Evolutionary conservation across 2,329 filamentous ascomycete genomes (phyloP).

Genomic region (Fonsecaea pedrosoi): DNA sequence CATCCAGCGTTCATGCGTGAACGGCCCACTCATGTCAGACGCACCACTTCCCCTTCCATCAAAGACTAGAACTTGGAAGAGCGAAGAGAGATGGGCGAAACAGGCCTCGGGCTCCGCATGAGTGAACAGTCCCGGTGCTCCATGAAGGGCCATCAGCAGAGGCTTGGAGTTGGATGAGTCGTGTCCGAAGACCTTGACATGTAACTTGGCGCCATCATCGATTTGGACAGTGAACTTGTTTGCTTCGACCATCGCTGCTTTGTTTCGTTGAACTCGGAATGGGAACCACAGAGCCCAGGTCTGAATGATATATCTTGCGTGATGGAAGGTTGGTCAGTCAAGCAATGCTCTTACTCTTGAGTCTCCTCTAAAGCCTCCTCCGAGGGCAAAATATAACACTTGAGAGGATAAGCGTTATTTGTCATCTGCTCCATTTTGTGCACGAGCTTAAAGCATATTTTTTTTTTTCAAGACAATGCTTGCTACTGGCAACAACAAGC

Average conservation of each 20-base stretch:
- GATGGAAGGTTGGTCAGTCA: too few relatives aligned
- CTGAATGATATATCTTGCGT: too few relatives aligned
- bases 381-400: too few relatives aligned
- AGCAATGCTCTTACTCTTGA: too few relatives aligned
- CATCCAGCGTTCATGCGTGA: conserved; percentile 29
- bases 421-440: too few relatives aligned
- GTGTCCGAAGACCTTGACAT: conserved; percentile 24
- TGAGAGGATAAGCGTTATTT: too few relatives aligned
- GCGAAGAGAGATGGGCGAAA: conserved; percentile 14
- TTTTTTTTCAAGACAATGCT: too few relatives aligned
- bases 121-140: conserved; percentile 23
- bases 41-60: conserved; percentile 29
- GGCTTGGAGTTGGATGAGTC: conserved; percentile 14
- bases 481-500: too few relatives aligned
- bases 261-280: too few relatives aligned
- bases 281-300: too few relatives aligned
- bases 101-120: conserved; percentile 23
- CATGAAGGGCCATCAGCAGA: conserved; percentile 29
- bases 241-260: background rate
- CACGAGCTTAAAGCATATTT: too few relatives aligned
- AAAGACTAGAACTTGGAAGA: conserved; percentile 30
- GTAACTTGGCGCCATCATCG: conserved; percentile 27
- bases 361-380: too few relatives aligned
- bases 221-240: conserved; percentile 20
- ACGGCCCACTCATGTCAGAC: conserved; percentile 21